Base-by-base conservation (phyloP, 2,329 filamentous ascomycete genomes). In the Aspergillus sp. region DNA sequence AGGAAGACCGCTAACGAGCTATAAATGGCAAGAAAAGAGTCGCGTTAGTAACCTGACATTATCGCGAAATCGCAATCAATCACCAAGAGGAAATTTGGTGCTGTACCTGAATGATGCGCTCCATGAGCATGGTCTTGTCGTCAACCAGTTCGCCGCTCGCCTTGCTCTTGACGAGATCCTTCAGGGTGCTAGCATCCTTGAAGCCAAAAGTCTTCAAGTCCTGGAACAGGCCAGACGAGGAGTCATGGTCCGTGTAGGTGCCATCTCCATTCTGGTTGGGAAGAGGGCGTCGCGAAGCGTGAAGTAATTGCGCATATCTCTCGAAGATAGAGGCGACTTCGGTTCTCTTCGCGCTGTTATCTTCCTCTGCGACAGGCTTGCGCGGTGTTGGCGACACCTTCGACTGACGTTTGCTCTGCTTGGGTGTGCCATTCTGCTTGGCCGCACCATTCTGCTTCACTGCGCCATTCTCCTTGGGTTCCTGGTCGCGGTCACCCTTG, bases 81-180 rank as follows among this genome's bases (percentile, higher is more conserved):
- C 8, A 35, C 9, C 9, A 19, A 19, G 43, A 9, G 27, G 32
- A 38, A 27, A 27, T 9, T 8, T 8, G 4, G 34, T 19, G 39
- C 32, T 60, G 50, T 62, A 72, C 70, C 55, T 75, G 78, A 47
- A 89, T 88, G 5, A 85, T 75, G 6, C 79, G 74, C 63, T 89
- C 86, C 81, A 89, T 87, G 36, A 88, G 71, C 74, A 88, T 86
- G 2, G 82, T 86, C 67, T 85, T 86, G 69, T 91, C 88, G 55
- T 91, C 83, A 5, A 80, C 66, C 8, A 83, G 71, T 38, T 79
- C 75, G 1, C 85, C 82, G 53, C 79, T 83, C 29, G 82, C 63
- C 64, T 87, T 82, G 48, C 70, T 74, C 43, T 77, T 75, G 45
- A 88, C 69, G 32, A 88, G 67, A 5, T 78, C 72, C 36, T 78